Base-by-base conservation (phyloP, 208 protist genomes). In the Leishmania tarentolae region DNA sequence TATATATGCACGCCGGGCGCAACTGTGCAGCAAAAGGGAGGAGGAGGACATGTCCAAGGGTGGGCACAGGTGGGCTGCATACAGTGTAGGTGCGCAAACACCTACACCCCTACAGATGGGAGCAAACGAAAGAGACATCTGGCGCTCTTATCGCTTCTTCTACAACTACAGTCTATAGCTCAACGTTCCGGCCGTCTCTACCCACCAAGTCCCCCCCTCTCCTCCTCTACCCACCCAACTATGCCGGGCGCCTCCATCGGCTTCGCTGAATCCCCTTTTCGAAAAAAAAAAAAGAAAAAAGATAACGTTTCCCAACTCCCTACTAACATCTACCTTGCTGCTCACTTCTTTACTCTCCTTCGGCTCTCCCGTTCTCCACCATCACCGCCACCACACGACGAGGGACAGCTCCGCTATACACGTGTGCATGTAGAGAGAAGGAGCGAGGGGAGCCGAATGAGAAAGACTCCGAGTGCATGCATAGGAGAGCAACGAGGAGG, bases 111-210 rank as follows among this genome's bases (percentile, higher is more conserved):
- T 61, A 11, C 56, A 61, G 8, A 61, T 28, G 28, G 8, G 56
- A 13, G 24, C 21, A 61, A 31, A 61, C 24, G 28, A 28, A 47
- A 53, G 28, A 31, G 19, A 57, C 52, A 31, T 17, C 56, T 78
- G 56, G 52, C 42, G 46, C 46, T 59, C 73, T 73, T 79, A 82
- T 57, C 56, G 56, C 8, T 50, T 76, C 46, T 57, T 50, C 56
- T 61, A 61, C 56, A 24, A 61, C 56, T 61, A 61, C 56, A 61
- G 28, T 61, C 56, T 24, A 61, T 61, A n/a, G 56, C 24, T 61
- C 56, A 31, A 31, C 56, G 24, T 31, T 61, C 28, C 24, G 21
- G 28, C 56, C 56, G 5, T n/a, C 11, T 61, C 56, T n/a, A 15
- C 56, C 56, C 24, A 8, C 21, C 53, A 17, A 59, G 53, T 21